Base-by-base conservation (phyloP, 140 eudicot genomes). In the Oenanthe javanica region DNA sequence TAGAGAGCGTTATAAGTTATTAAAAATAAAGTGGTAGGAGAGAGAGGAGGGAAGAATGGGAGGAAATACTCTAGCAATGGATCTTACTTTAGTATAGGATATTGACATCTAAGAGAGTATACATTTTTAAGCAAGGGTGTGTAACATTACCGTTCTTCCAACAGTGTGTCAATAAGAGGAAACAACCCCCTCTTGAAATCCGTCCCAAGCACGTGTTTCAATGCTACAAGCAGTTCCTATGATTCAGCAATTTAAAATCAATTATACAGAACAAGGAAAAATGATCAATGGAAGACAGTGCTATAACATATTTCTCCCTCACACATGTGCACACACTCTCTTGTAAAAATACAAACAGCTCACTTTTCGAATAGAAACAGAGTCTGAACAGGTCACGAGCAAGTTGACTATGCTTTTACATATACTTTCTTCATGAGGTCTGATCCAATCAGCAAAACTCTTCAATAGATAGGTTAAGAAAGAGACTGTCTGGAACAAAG, bases 371-470 rank as follows among this genome's bases (percentile, higher is more conserved):
- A 92, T 94, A 75, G 98, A 87, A 78, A 92, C 97, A 19, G 96
- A 94, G 87, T 94, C 98, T 42, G 98, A 94, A 87, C 98, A 94
- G 50, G 98, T 94, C 69, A 94, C 98, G 83, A 94, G 97, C 89
- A 94, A 91, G 87, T 92, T 94, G 73, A 92, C 98, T 79, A 94
- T 86, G 86, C 97, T 94, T 88, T 92, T 94, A 82, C 98, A 94
- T 71, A 94, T 94, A 88, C 96, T 92, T 83, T 95, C 99, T 79
- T 95, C 99, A 85, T 94, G 98, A 45, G 89, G 98, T 83, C 88
- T 90, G 50, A 94, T 94, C 82, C 93, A 94, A 74, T 94, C 98
- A 51, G 94, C 93, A 85, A 94, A 94, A 84, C 97, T 90, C 90
- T 92, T 94, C 90, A 94, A 82, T 77, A 94, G 94, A 87, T 94